Conservation (phyloP, 768 basidiomycete species). For the Leccinum longicurvipes region DNA sequence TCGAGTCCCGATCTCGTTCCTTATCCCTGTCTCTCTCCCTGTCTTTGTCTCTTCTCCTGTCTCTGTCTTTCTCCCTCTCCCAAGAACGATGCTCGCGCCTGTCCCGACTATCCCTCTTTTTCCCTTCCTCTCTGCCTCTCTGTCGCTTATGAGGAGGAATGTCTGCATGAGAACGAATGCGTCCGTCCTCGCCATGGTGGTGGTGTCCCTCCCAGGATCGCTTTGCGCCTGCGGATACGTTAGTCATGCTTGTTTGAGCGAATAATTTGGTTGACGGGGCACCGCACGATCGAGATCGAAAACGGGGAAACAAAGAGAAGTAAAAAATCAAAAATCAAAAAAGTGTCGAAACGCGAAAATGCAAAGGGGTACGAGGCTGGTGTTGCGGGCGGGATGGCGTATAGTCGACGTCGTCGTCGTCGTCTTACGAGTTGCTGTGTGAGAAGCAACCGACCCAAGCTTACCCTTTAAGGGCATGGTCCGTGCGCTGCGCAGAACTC, state of each 20-base stretch:
- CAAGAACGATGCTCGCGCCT: conserved; percentile 34
- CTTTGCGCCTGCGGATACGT: conserved; percentile 81
- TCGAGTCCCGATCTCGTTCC: conserved; percentile 36
- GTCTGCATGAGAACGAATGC: conserved; percentile 9
- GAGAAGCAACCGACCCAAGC: neutral
- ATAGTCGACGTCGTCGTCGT: neutral
- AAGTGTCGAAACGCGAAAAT: neutral
- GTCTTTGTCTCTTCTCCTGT: conserved; percentile 35
- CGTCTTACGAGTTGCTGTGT: neutral
- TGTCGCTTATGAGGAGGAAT: conserved; percentile 45
- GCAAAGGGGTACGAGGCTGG: neutral
- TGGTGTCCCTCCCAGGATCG: conserved; percentile 66
- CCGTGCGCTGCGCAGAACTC: conserved; percentile 9
- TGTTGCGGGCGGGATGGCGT: neutral
- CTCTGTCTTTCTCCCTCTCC: conserved; percentile 35
- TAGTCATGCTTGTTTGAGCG: conserved; percentile 57
- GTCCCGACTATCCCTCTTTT: conserved; percentile 40
- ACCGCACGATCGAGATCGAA: conserved; percentile 65
- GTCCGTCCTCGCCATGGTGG: conserved; percentile 33
- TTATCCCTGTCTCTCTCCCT: conserved; percentile 33
- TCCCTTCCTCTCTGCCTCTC: conserved; percentile 50
- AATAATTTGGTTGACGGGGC: conserved; percentile 63
- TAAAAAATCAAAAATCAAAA: neutral
- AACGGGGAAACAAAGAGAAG: conserved; percentile 4
- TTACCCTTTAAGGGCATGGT: conserved; percentile 12